Evolutionary conservation across 306 rosid species (phyloP).

Genomic region (Quercus aquifolioides): DNA sequence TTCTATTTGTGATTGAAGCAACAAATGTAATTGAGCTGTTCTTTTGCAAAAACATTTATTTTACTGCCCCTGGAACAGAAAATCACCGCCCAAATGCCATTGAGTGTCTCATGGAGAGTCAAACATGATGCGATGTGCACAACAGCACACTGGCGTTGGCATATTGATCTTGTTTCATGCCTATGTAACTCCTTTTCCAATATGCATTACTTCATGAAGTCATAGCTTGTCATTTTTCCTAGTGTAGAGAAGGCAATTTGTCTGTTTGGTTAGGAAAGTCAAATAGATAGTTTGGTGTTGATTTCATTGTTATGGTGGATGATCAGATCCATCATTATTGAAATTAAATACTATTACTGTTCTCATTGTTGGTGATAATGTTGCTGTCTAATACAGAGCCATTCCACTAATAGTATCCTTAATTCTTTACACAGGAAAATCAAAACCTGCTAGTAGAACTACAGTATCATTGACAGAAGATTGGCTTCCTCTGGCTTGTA

Average conservation of each 20-base stretch:
- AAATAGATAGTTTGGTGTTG: background rate
- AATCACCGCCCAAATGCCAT: background rate
- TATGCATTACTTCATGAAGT: background rate
- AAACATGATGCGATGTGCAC: background rate
- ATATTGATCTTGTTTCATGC: background rate
- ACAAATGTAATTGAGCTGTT: background rate
- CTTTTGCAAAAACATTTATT: background rate
- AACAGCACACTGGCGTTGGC: background rate
- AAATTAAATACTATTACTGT: too few species aligned
- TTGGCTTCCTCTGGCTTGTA: background rate
- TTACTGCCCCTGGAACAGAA: background rate
- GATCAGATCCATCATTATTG: background rate
- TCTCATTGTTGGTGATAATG: background rate
- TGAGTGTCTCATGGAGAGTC: too few species aligned
- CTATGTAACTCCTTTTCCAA: background rate
- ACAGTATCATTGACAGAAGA: background rate
- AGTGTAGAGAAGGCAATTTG: background rate
- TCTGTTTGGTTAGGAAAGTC: background rate
- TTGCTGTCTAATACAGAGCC: too few species aligned
- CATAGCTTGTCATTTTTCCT: background rate
- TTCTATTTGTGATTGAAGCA: background rate
- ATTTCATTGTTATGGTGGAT: background rate
- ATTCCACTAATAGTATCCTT: background rate
- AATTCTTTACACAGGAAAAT: background rate
- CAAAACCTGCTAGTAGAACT: background rate